Conservation (phyloP, 805 yeast genomes). For the Saccharomycopsis malanga region DNA sequence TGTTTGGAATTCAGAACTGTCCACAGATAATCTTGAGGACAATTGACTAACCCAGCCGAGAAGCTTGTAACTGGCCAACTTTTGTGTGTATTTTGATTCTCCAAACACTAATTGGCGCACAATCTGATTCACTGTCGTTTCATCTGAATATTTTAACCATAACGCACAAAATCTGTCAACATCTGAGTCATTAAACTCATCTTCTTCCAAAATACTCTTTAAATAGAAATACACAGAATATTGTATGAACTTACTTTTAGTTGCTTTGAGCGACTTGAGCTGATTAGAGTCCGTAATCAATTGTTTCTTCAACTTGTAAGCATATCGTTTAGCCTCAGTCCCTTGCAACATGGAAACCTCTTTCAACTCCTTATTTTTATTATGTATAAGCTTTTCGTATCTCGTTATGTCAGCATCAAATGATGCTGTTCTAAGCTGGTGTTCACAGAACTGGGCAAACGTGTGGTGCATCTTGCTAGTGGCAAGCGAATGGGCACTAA, state of each 20-base stretch:
- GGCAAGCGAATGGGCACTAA: neutral
- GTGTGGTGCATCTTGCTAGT: constrained; percentile 42
- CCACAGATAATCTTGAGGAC: constrained; percentile 56
- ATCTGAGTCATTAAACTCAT: constrained; percentile 43
- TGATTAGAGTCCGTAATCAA: constrained; percentile 44
- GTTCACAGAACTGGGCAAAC: constrained; percentile 69
- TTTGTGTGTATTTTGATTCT: neutral
- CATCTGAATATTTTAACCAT: constrained; percentile 63
- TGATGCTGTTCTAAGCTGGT: constrained; percentile 43
- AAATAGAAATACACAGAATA: constrained; percentile 57
- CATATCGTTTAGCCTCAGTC: constrained; percentile 46
- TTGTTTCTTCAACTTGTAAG: constrained; percentile 42
- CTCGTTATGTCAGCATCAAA: constrained; percentile 39
- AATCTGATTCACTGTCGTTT: constrained; percentile 36
- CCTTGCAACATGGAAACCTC: constrained; percentile 43
- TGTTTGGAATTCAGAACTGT: constrained; percentile 46
- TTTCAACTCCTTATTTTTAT: constrained; percentile 41
- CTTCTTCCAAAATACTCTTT: constrained; percentile 41
- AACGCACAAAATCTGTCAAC: constrained; percentile 73
- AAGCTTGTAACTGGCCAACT: constrained; percentile 53
- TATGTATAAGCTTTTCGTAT: constrained; percentile 33
- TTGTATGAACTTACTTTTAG: constrained; percentile 37
- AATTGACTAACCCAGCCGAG: constrained; percentile 81
- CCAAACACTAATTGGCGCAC: constrained; percentile 33
- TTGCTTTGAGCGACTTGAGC: constrained; percentile 33